Conservation (phyloP, 331 rosid genomes). For the Malus hybrid region DNA sequence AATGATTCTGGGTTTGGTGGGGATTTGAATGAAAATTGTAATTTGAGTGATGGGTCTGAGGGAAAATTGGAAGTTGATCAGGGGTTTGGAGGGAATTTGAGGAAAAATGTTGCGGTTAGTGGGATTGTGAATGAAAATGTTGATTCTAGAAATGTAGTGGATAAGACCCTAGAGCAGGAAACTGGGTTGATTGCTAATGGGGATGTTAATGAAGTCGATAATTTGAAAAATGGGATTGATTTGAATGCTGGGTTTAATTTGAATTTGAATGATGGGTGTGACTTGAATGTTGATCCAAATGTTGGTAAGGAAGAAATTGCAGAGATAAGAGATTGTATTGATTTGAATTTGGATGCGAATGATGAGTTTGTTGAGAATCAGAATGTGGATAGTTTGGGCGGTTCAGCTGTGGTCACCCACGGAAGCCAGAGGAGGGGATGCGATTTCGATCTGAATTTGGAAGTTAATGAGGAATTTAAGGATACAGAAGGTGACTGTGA, state of each 20-base stretch:
- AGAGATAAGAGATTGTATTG: constrained; percentile 45
- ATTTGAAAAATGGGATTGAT: constrained; percentile 48
- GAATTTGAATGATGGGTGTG: constrained; percentile 38
- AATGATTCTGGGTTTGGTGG: constrained; percentile 31
- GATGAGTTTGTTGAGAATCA: constrained; percentile 39
- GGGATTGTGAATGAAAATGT: constrained; percentile 33
- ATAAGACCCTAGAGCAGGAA: constrained; percentile 14
- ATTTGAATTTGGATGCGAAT: constrained; percentile 73
- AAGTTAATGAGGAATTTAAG: constrained; percentile 53
- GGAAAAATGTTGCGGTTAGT: not conserved
- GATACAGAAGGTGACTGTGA: constrained; percentile 31
- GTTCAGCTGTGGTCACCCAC: constrained; percentile 18
- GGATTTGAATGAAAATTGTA: constrained; percentile 20
- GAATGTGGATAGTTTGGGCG: constrained; percentile 9
- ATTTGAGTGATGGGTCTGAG: constrained; percentile 20
- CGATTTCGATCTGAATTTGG: constrained; percentile 77
- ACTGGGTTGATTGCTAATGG: constrained; percentile 21
- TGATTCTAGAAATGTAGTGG: constrained; percentile 16
- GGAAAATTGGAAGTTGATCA: constrained; percentile 9
- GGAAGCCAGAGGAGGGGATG: constrained; percentile 39
- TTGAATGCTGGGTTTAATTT: constrained; percentile 42
- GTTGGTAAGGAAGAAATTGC: not conserved
- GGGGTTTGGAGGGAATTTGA: constrained; percentile 34
- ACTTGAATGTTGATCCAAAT: not conserved
- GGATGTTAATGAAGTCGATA: constrained; percentile 11